Conservation (phyloP, 2,329 filamentous ascomycete genomes). For the Alternaria triticimaculans region DNA sequence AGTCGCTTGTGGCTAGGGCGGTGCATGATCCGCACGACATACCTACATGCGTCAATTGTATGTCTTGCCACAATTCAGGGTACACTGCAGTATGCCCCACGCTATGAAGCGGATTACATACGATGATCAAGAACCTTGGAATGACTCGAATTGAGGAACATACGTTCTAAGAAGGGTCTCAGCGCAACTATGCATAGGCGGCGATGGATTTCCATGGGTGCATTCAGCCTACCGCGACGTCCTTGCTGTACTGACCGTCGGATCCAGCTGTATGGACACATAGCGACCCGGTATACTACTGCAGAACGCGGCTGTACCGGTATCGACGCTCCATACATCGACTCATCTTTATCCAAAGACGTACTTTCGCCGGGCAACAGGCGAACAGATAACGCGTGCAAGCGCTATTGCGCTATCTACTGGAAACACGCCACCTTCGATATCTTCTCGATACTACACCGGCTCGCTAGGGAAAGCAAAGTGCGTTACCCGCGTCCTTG, state of each 20-base stretch:
- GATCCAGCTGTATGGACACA: conserved; percentile 30
- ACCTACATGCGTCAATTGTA: conserved; percentile 39
- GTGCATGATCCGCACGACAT: conserved; percentile 47
- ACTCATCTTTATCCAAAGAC: conserved; percentile 12
- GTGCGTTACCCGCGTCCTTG: conserved; percentile 10
- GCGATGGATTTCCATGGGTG: conserved; percentile 31
- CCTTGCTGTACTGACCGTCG: conserved; percentile 24
- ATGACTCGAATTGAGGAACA: conserved; percentile 26
- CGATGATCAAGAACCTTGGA: conserved; percentile 10
- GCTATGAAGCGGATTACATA: conserved; percentile 22
- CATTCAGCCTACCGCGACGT: conserved; percentile 33
- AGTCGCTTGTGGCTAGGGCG: conserved; percentile 34
- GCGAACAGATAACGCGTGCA: conserved; percentile 1
- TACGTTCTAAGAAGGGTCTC: conserved; percentile 35
- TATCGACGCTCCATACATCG: not conserved
- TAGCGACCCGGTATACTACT: conserved; percentile 31
- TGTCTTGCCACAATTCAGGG: conserved; percentile 33
- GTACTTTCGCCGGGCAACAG: conserved; percentile 8
- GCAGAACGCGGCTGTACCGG: conserved; percentile 24
- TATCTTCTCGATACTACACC: conserved; percentile 10
- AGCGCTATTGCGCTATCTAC: conserved; percentile 5
- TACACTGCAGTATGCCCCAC: conserved; percentile 40
- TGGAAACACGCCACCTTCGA: conserved; percentile 16
- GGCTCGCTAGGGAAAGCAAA: conserved; percentile 12
- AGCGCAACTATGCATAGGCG: conserved; percentile 31